Evolutionary conservation across 306 rosid genomes (phyloP).

Genomic region (Casuarina equisetifolia): DNA sequence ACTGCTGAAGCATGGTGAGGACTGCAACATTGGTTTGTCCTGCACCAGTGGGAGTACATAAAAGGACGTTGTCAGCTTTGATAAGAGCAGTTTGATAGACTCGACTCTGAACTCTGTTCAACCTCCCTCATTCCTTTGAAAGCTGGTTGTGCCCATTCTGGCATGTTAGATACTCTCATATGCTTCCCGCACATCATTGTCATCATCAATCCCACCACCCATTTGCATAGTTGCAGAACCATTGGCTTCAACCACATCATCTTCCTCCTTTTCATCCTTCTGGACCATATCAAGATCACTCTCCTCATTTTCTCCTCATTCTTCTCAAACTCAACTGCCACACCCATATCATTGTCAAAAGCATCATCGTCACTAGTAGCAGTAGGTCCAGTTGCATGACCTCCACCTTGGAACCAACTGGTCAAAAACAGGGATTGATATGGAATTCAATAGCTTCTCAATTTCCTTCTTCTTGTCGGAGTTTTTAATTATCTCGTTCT

Average conservation of each 20-base stretch:
- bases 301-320: too few relatives aligned
- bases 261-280: conserved; percentile 87
- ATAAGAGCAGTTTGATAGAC: conserved; percentile 86
- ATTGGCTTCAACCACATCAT: conserved; percentile 61
- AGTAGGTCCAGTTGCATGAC: conserved; percentile 47
- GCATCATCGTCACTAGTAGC: conserved; percentile 63
- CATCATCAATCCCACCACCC: conserved; percentile 95
- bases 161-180: conserved; percentile 51
- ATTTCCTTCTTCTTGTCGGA: conserved; percentile 86
- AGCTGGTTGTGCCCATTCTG: too few relatives aligned
- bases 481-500: conserved; percentile 58
- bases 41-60: conserved; percentile 98
- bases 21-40: conserved; percentile 90
- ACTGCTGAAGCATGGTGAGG: too few relatives aligned
- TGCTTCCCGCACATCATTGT: conserved; percentile 79
- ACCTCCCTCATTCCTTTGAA: too few relatives aligned
- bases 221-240: conserved; percentile 77
- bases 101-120: conserved; percentile 30
- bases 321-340: conserved; percentile 55
- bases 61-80: conserved; percentile 62
- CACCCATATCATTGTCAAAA: conserved; percentile 85
- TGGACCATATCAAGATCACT: background rate
- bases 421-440: conserved; percentile 52
- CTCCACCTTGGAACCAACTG: conserved; percentile 74
- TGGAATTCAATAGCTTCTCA: conserved; percentile 72